phyloP scores from a whole-genome alignment of 2,329 filamentous ascomycete species.

The Ophiostoma australiae region DNA sequence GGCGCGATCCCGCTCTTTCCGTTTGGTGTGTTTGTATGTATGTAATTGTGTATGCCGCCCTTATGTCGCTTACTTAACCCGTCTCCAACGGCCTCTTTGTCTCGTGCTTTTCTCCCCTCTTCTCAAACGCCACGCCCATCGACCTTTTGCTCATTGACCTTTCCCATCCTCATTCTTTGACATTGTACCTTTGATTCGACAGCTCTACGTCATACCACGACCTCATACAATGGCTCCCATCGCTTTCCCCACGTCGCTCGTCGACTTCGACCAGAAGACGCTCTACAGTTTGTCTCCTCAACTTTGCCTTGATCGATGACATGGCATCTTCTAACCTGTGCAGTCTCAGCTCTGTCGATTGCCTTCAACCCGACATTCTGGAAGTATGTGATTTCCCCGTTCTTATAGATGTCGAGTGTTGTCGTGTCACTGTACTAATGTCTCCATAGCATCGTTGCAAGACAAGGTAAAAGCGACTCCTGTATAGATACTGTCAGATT shows the following conservation, averaged over 20 bases:
- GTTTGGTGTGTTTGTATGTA: not conserved
- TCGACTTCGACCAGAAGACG: constrained; percentile 64
- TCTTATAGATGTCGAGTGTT: constrained; percentile 1
- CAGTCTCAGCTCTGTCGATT: constrained; percentile 77
- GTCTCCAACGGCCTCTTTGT: not conserved
- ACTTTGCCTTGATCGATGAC: not conserved
- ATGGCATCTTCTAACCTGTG: not conserved
- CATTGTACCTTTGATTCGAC: not conserved
- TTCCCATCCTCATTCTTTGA: not conserved
- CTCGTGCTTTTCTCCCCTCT: not conserved
- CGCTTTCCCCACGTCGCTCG: constrained; percentile 33
- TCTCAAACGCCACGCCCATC: not conserved
- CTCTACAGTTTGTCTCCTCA: constrained; percentile 53
- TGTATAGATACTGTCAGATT: no score
- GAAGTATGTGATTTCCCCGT: constrained; percentile 63
- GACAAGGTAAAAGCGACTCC: constrained; percentile 57
- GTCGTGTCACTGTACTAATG: constrained; percentile 34
- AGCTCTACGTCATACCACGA: constrained; percentile 6
- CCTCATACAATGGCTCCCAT: constrained; percentile 10
- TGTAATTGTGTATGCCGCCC: not conserved
- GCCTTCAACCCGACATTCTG: constrained; percentile 98
- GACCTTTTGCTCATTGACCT: not conserved
- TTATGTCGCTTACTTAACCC: not conserved
- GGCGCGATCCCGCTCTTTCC: constrained; percentile 5
- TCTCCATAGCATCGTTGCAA: constrained; percentile 67